Base-by-base conservation (phyloP, 805 yeast species). In the Nakazawaea peltata region DNA sequence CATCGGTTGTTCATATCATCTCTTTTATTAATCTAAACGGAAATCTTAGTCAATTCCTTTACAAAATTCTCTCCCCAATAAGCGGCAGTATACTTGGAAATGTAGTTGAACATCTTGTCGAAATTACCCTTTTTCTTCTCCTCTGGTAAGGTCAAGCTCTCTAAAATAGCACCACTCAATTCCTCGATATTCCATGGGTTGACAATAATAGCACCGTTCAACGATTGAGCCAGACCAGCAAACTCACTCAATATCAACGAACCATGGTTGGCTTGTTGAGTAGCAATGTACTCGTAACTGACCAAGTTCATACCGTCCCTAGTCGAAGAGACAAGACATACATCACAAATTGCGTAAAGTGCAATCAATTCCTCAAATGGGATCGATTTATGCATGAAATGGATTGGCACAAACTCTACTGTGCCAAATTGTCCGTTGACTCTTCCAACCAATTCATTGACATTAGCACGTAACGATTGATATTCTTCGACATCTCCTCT, bases 151-250 rank as follows among this genome's bases (percentile, higher is more conserved):
- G 95, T 86, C 49, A 92, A 67, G 13, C 95, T 80, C 53, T 87
- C 96, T 50, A 79, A 69, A 37, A 90, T 81, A 3, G 97, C 81
- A 28, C 75, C 83, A 14, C 94, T 77, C 53, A 90, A 59, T 47
- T 92, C 98, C 46, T 92, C 98, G 16, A 88, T 90, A 54, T 90
- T 92, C 99, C 99, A 92, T 3, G 99, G 99, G 52, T 92, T 92
- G 15, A 92, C 95, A 40, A 92, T 76, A 11, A 90, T 56, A 1
- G 95, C 87, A 17, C 99, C 99, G 52, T 92, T 90, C 44, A 92
- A 65, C 1, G 94, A 82, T 61, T 92, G 99, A 1, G 98, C 97
- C n/a, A 98, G 98, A 32, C 99, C 99, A 0, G 98, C 92, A 61
- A 92, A 92, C 61, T 92, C 99, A 28, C 94, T 81, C 43, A 92